These are phyloP conservation scores for Jatropha curcas DNA, from an alignment of 345 rosid species.

Conservation along the genomic window DNA sequence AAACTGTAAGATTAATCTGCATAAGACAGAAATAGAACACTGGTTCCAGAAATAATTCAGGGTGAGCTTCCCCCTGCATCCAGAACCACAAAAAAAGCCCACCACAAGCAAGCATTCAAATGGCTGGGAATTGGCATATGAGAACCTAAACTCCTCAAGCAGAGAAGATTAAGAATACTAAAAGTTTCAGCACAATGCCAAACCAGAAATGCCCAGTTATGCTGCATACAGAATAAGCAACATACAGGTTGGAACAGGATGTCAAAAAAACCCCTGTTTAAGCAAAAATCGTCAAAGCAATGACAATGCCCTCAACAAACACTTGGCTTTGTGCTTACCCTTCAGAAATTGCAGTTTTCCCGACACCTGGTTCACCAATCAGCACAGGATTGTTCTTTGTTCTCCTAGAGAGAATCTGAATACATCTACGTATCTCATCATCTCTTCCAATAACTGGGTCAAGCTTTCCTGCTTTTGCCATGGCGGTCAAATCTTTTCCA, in stretches of 20 bases:
- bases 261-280: neutral
- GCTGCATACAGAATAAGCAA: neutral
- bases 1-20: conserved; percentile 2
- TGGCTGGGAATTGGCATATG: neutral
- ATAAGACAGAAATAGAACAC: neutral
- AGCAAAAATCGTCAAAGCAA: neutral
- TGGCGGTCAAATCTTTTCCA: conserved; percentile 95
- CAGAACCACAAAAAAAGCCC: conserved; percentile 13
- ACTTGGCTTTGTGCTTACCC: conserved; percentile 53
- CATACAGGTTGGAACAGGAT: neutral
- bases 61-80: too few relatives aligned
- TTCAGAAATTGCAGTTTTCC: conserved; percentile 98
- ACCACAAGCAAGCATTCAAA: neutral
- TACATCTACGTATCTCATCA: conserved; percentile 98
- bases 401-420: conserved; percentile 96
- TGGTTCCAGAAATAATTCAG: neutral
- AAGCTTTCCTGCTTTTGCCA: conserved; percentile 96
- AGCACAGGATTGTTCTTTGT: conserved; percentile 98
- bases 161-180: neutral
- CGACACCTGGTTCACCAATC: conserved; percentile 99
- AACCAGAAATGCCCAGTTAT: neutral
- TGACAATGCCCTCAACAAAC: neutral
- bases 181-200: neutral
- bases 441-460: conserved; percentile 99
- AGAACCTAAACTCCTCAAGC: neutral